A percentile compares a stretch with the other conserved stretches of the same genome.
Conservation (phyloP, 768 basidiomycete genomes). For the Mycena alexandri region DNA sequence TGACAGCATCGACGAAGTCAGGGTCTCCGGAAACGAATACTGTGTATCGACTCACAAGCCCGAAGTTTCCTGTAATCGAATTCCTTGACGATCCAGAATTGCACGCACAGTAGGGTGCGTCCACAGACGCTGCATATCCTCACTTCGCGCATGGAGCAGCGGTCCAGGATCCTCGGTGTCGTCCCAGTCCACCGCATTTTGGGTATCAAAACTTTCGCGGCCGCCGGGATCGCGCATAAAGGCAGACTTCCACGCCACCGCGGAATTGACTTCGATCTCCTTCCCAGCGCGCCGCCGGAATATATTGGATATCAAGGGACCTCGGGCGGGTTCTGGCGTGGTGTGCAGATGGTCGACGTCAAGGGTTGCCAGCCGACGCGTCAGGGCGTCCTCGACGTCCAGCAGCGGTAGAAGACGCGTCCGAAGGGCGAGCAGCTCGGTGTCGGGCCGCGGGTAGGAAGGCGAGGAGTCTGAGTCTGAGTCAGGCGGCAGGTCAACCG, state of each 20-base stretch:
- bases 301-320: slow-evolving; percentile 35
- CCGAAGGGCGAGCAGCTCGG: slow-evolving; percentile 71
- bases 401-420: slow-evolving; percentile 78
- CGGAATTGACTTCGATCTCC: slow-evolving; percentile 71
- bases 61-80: slow-evolving; percentile 75
- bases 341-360: slow-evolving; percentile 51
- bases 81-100: slow-evolving; percentile 62
- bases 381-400: slow-evolving; percentile 74
- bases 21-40: background rate
- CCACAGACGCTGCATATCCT: slow-evolving; percentile 79
- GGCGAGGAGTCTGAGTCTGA: slow-evolving; percentile 30
- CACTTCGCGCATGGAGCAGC: slow-evolving; percentile 72
- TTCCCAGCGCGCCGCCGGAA: slow-evolving; percentile 40
- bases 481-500: slow-evolving; percentile 35
- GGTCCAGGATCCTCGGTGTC: slow-evolving; percentile 73
- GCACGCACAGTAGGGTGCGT: slow-evolving; percentile 66
- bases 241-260: slow-evolving; percentile 64
- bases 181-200: slow-evolving; percentile 62
- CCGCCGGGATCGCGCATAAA: slow-evolving; percentile 55
- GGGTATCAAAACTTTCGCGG: slow-evolving; percentile 58
- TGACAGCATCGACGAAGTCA: slow-evolving; percentile 42
- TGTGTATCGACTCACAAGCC: slow-evolving; percentile 68
- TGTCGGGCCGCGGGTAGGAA: slow-evolving; percentile 45
- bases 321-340: background rate
- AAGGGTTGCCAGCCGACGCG: slow-evolving; percentile 69